Evolutionary conservation across 176 grass and related monocot genomes (phyloP), one percentile per base, ranked within the genome.

Genomic region (Carex parvula): DNA sequence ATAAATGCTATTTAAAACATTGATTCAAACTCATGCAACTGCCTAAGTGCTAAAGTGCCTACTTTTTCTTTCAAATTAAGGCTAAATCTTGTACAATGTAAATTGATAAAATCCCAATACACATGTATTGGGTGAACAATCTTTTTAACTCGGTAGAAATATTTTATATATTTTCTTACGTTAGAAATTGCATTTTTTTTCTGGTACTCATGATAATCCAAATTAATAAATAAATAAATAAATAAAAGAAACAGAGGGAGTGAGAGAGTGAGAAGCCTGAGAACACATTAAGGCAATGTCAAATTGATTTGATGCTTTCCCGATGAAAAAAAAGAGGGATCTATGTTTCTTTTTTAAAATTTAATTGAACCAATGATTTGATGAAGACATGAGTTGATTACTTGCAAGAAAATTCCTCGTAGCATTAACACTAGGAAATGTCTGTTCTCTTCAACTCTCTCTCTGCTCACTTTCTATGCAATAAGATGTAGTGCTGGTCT

Each of bases 331-430:
- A 10, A 42, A 46, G 17, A 71, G 17, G 37, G 22, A 64, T 3
- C 2, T 16, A 70, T 17, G 6, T n/a, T 39, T 70, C 1, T 10
- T 70, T 70, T 76, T 56, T 20, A 56, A n/a, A 20, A 14, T 15
- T 75, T 8, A 78, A 57, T 4, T 18, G 52, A 56, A 17, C 48
- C 52, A 78, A 78, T 78, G 24, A 78, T 78, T 53, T 75, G 70
- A 75, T 33, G 2, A 33, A 56, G 48, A 55, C 73, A 32, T 50
- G 50, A 78, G 46, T 57, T 57, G 50, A 57, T 57, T 57, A 24
- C 73, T 57, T 78, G 73, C 50, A 78, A 57, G 73, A 33, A 57
- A 78, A 33, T 18, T 78, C 21, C 10, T 78, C 6, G 0, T 56
- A 78, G 72, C 72, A 77, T 54, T 11, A 54, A 54, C 48, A 32